Evolutionary conservation across 352 stramenopile genomes (phyloP).

Genomic region (Phytopythium vexans): DNA sequence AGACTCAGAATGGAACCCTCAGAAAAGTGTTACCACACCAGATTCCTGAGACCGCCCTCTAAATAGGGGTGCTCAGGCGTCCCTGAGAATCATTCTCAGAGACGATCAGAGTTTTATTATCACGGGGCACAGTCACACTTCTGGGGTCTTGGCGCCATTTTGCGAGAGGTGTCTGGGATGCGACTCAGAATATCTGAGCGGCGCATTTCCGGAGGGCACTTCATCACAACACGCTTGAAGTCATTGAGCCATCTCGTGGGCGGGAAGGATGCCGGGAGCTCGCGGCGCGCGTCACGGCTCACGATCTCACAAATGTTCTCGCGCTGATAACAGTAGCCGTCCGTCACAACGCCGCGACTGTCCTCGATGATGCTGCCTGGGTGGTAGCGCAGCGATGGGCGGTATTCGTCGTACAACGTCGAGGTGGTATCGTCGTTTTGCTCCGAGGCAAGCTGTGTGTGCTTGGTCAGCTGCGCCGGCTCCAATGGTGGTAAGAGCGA

Average conservation of each 20-base stretch:
- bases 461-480: conserved; percentile 5
- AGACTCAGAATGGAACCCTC: too few relatives aligned
- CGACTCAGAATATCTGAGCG: too few relatives aligned
- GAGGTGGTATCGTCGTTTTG: conserved; percentile 47
- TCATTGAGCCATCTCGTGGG: conserved; percentile 40
- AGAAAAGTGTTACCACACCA: too few relatives aligned
- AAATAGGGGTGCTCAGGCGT: too few relatives aligned
- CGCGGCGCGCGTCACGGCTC: conserved; percentile 30
- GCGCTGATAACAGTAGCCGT: conserved; percentile 30
- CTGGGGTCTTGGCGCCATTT: too few relatives aligned
- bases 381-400: conserved; percentile 14
- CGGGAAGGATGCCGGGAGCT: conserved; percentile 45
- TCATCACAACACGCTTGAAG: conserved; percentile 60
- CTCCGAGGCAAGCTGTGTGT: conserved; percentile 30
- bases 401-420: conserved; percentile 49
- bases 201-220: too few relatives aligned
- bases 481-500: neutral
- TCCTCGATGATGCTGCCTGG: too few relatives aligned
- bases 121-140: too few relatives aligned
- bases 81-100: too few relatives aligned
- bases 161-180: too few relatives aligned
- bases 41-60: too few relatives aligned
- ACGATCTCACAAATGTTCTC: conserved; percentile 62
- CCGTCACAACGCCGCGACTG: neutral
- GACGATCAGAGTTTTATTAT: too few relatives aligned